A percentile compares a stretch with the other conserved stretches of the same genome.
Evolutionary conservation across 75 land plant genomes (phyloP).

Genomic region (Azolla pinnata): DNA sequence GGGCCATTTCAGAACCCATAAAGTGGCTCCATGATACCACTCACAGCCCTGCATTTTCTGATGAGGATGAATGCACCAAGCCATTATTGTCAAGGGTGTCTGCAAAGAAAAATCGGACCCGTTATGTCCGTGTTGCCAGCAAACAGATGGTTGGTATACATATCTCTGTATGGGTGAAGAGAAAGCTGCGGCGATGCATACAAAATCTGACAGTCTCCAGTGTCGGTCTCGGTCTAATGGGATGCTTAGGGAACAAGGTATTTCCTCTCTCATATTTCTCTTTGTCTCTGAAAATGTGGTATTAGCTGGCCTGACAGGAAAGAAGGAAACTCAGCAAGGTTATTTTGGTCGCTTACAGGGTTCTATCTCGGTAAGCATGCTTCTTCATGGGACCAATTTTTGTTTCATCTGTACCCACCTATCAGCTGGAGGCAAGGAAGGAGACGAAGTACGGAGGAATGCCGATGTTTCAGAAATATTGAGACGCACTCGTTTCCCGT

Average conservation of each 20-base stretch:
- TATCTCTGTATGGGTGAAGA: slow-evolving; percentile 45
- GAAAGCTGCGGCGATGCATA: slow-evolving; percentile 25
- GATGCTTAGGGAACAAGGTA: slow-evolving; percentile 67
- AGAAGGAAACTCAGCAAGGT: background rate
- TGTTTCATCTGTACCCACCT: slow-evolving; percentile 73
- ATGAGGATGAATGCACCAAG: background rate
- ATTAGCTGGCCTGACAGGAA: no score
- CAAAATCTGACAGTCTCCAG: slow-evolving; percentile 36
- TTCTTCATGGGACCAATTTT: slow-evolving; percentile 63
- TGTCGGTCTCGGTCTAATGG: slow-evolving; percentile 58
- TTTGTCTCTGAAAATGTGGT: background rate
- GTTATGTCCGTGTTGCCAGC: slow-evolving; percentile 40
- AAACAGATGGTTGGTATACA: slow-evolving; percentile 70
- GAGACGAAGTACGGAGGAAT: slow-evolving; percentile 54
- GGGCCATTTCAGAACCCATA: background rate
- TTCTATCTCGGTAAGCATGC: slow-evolving; percentile 72
- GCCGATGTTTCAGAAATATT: slow-evolving; percentile 67
- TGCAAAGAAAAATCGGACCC: background rate
- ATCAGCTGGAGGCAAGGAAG: slow-evolving; percentile 64
- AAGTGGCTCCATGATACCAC: background rate
- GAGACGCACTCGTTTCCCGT: slow-evolving; percentile 44
- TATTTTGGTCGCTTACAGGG: slow-evolving; percentile 37
- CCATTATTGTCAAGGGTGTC: background rate
- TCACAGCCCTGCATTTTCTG: background rate
- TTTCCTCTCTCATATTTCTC: background rate